These are phyloP conservation scores for Fusarium floridanum DNA, from an alignment of 2,329 filamentous ascomycete genomes.

Conservation along the genomic window DNA sequence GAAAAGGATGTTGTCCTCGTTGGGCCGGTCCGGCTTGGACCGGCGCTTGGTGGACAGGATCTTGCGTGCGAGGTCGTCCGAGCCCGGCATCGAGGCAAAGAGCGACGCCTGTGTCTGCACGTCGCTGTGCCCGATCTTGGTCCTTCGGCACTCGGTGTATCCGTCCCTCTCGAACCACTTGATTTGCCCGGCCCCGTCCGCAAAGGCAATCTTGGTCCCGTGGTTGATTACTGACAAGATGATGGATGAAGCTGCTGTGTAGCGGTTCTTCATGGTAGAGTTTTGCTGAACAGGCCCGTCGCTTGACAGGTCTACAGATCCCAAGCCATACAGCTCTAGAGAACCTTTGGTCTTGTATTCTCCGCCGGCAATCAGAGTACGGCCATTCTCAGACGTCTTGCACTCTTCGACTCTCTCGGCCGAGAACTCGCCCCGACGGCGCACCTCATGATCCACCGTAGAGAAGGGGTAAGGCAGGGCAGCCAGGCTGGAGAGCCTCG, in stretches of 20 bases:
- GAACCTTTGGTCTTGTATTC: conserved; percentile 94
- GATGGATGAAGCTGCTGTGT: conserved; percentile 84
- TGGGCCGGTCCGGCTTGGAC: conserved; percentile 51
- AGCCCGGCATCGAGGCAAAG: conserved; percentile 65
- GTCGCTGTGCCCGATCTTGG: conserved; percentile 69
- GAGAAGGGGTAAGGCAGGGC: conserved; percentile 77
- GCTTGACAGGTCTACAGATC: conserved; percentile 45
- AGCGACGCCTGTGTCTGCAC: conserved; percentile 60
- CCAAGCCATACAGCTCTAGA: conserved; percentile 84
- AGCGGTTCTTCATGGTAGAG: conserved; percentile 79
- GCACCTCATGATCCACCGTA: conserved; percentile 69
- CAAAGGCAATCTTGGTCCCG: conserved; percentile 84
- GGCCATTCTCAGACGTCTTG: conserved; percentile 66
- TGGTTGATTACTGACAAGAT: conserved; percentile 85
- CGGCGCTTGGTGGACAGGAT: conserved; percentile 72
- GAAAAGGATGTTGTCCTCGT: conserved; percentile 78
- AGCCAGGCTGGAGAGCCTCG: conserved; percentile 79
- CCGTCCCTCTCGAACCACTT: conserved; percentile 95
- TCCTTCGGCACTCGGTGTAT: conserved; percentile 68
- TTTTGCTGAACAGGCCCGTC: conserved; percentile 52
- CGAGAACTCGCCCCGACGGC: conserved; percentile 68
- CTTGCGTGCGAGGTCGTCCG: conserved; percentile 84
- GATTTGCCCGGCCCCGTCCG: conserved; percentile 85
- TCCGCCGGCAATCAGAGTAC: conserved; percentile 84
- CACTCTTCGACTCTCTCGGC: conserved; percentile 65